These are phyloP conservation scores for Saturnispora diversa DNA, from an alignment of 805 yeast species.

Conservation along the genomic window DNA sequence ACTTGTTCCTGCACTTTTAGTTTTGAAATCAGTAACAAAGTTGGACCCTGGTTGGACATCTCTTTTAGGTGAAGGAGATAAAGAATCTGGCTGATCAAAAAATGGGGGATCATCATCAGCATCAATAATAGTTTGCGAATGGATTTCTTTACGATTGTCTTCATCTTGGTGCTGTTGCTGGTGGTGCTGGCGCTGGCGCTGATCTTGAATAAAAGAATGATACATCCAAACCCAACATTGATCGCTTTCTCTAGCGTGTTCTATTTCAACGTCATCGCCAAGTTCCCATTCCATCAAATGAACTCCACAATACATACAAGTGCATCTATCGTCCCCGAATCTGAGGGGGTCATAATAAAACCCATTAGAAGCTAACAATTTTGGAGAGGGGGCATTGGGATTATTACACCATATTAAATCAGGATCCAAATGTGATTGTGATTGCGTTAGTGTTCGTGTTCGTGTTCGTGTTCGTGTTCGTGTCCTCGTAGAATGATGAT, in stretches of 20 bases:
- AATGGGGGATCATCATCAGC: conserved; percentile 3
- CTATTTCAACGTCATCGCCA: conserved; percentile 43
- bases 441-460: too few relatives aligned
- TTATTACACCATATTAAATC: conserved; percentile 9
- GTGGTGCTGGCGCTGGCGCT: neutral
- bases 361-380: conserved; percentile 50
- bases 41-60: too few relatives aligned
- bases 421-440: too few relatives aligned
- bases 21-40: neutral
- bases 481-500: too few relatives aligned
- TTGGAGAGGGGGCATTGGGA: conserved; percentile 33
- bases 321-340: conserved; percentile 43
- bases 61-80: too few relatives aligned
- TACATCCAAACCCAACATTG: conserved; percentile 26
- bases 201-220: neutral
- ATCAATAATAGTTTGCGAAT: neutral
- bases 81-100: too few relatives aligned
- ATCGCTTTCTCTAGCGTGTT: conserved; percentile 41
- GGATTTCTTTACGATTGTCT: too few relatives aligned
- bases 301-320: conserved; percentile 58
- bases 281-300: conserved; percentile 67
- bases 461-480: neutral
- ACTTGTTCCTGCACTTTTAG: conserved; percentile 2
- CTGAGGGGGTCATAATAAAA: conserved; percentile 42
- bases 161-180: neutral